Percentiles rank a stretch among this genome's conserved stretches.
Evolutionary conservation across 371 early-diverging fungal species (phyloP).

Genomic region (Capniomyces stellatus): DNA sequence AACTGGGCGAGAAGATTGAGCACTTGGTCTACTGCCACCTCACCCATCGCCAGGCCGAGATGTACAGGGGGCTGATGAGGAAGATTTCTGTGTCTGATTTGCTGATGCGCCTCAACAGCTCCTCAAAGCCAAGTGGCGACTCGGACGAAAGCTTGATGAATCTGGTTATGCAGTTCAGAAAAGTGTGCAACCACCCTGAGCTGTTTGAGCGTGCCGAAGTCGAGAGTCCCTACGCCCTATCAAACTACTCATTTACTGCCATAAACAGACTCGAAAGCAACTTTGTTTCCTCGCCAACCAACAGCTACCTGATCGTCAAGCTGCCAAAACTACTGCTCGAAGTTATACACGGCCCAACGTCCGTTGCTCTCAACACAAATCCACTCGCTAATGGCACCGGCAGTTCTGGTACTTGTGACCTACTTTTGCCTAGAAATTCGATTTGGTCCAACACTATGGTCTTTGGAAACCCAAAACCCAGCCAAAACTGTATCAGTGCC

Average conservation of each 20-base stretch:
- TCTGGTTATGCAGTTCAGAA: conserved; percentile 94
- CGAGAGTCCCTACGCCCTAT: conserved; percentile 45
- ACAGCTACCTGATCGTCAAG: neutral
- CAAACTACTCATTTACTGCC: neutral
- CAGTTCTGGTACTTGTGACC: neutral
- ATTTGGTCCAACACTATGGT: neutral
- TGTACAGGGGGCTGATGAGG: conserved; percentile 59
- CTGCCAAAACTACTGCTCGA: neutral
- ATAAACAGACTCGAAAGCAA: neutral
- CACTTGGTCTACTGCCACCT: conserved; percentile 66
- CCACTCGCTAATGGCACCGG: neutral
- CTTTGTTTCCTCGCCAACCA: neutral
- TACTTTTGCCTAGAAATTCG: neutral
- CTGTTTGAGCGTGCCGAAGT: conserved; percentile 89
- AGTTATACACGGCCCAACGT: neutral
- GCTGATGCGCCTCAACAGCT: conserved; percentile 47
- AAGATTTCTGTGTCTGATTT: conserved; percentile 71
- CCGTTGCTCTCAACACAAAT: neutral
- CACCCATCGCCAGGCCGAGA: conserved; percentile 61
- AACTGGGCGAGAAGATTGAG: conserved; percentile 86
- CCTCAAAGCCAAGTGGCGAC: conserved; percentile 43
- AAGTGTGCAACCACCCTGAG: conserved; percentile 97
- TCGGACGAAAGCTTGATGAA: conserved; percentile 79
- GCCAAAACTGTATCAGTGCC: no score
- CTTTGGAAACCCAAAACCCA: no score